Base-by-base conservation (phyloP, 2,329 filamentous ascomycete species). In the Fonsecaea erecta region DNA sequence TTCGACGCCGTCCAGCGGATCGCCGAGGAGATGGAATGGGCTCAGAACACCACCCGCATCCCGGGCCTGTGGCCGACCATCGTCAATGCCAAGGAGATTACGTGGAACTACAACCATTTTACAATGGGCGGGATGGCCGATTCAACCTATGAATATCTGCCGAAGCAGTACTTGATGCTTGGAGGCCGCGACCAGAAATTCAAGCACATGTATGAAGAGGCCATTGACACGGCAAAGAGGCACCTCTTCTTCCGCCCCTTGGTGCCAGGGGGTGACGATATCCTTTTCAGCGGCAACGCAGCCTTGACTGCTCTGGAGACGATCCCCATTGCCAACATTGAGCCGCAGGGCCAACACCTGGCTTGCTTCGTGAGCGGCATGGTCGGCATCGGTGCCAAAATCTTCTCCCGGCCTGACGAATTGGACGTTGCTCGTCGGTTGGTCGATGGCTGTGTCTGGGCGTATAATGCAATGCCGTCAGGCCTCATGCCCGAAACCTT, bases 181-280 rank as follows among this genome's bases (percentile, higher is more conserved):
- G 91, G 91, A 63, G 93, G 92, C 0, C 82, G 88, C 1, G 86
- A 89, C 68, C 43, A 61, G 32, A 69, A 71, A 74, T 96, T 96
- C 76, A 82, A 84, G 66, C 84, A 83, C 21, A 85, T 96, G 77
- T 92, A 96, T 74, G 82, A 89, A 64, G 85, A 85, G 63, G 85
- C 87, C 3, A 85, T 89, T 32, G 85, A 89, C 4, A 87, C 87
- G 0, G 86, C 89, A 37, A 90, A 90, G 70, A 83, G 92, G 69
- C 84, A 90, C 75, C 82, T 96, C 9, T 85, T 96, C 63, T 96
- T 87, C 77, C 85, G 89, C 4, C 92, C 93, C 0, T 90, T 95
- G 86, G 84, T 87, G 21, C 84, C 87, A 6, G 84, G 85, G 32
- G 81, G 85, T 60, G 85, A 85, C 58, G 86, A 94, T 65, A 85